Percentiles rank a stretch among this genome's conserved stretches.
phyloP scores from a whole-genome alignment of 2,329 filamentous ascomycete genomes.

The Didymella lethalis region DNA sequence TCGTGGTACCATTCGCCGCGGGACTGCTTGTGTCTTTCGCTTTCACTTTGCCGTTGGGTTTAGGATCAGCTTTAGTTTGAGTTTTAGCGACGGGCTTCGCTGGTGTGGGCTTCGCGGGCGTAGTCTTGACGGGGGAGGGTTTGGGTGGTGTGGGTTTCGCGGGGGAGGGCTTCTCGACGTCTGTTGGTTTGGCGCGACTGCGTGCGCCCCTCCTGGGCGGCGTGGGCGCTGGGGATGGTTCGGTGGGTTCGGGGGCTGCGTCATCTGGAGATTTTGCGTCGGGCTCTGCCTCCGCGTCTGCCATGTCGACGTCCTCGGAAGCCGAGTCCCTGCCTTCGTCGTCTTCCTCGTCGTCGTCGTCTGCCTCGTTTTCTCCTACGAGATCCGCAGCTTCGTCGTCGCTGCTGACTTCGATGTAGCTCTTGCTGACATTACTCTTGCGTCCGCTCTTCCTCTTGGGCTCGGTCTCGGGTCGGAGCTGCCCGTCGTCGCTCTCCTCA shows the following conservation, averaged over 20 bases:
- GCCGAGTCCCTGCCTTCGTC: conserved; percentile 21
- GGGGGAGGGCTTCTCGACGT: conserved; percentile 28
- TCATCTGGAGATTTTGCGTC: conserved; percentile 20
- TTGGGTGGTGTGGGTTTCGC: conserved; percentile 17
- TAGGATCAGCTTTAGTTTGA: conserved; percentile 10
- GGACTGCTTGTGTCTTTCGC: background rate
- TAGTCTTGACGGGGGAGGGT: conserved; percentile 10
- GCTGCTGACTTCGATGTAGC: conserved; percentile 56
- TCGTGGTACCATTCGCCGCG: background rate
- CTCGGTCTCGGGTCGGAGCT: conserved; percentile 49
- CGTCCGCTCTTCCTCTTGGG: conserved; percentile 54
- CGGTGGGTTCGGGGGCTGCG: conserved; percentile 22
- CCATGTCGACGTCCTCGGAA: conserved; percentile 42
- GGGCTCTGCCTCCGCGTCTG: conserved; percentile 20
- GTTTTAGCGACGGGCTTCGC: too few species aligned
- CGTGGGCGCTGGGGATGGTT: conserved; percentile 25
- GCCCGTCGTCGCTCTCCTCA: conserved; percentile 42
- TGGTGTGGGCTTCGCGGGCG: background rate
- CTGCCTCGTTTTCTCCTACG: conserved; percentile 20
- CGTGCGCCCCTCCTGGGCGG: conserved; percentile 28
- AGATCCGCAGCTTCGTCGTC: conserved; percentile 52
- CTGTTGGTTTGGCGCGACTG: conserved; percentile 23
- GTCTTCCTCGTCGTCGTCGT: conserved; percentile 21
- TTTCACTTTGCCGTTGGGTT: conserved; percentile 11
- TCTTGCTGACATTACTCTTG: conserved; percentile 50